These are phyloP conservation scores for Lipomyces chichibuensis DNA, from an alignment of 805 yeast genomes.

Conservation along the genomic window DNA sequence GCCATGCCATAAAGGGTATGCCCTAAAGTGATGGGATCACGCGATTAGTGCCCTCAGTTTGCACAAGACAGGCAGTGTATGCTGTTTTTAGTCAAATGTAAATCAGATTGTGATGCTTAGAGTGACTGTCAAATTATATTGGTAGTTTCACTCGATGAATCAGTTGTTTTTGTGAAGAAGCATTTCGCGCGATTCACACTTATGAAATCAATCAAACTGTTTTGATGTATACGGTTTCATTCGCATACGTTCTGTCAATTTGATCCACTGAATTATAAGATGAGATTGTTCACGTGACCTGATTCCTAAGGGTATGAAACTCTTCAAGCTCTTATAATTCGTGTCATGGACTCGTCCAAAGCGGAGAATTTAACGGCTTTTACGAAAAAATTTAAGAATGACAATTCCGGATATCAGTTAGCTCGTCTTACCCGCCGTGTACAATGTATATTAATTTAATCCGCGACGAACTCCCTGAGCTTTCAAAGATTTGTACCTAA, in stretches of 20 bases:
- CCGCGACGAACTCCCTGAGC: too few relatives aligned
- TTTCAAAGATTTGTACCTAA: too few relatives aligned
- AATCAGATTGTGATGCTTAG: neutral
- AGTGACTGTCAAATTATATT: neutral
- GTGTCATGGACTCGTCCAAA: too few relatives aligned
- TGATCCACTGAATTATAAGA: too few relatives aligned
- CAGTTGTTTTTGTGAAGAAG: neutral
- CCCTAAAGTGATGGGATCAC: neutral
- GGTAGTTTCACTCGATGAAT: neutral
- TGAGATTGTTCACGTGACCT: too few relatives aligned
- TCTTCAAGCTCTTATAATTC: too few relatives aligned
- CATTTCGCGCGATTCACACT: neutral
- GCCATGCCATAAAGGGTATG: constrained; percentile 10
- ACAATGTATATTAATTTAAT: too few relatives aligned
- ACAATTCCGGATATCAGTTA: too few relatives aligned
- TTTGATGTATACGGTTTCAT: neutral
- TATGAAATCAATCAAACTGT: neutral
- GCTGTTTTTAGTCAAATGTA: neutral
- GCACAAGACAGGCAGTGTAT: neutral
- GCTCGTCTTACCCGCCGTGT: too few relatives aligned
- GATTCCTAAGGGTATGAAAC: too few relatives aligned
- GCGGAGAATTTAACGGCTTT: too few relatives aligned
- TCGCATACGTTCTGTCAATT: neutral
- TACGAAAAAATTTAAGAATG: too few relatives aligned
- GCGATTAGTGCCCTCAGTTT: neutral